phyloP scores from a whole-genome alignment of 139 green algal species.

The Chlamydomonas sphaeroides region DNA sequence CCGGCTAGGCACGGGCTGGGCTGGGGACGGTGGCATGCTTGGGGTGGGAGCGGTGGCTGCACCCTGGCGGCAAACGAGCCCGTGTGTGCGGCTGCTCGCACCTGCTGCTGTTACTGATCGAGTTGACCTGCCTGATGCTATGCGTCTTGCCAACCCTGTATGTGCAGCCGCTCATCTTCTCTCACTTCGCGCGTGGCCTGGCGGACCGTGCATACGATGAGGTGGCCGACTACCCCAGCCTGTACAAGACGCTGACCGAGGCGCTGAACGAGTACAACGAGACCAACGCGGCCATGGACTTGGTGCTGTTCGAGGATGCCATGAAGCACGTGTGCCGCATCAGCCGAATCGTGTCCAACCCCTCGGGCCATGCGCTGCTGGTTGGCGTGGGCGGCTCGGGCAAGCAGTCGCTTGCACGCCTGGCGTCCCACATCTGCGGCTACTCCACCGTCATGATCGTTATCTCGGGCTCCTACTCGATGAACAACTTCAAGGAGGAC shows the following conservation, averaged over 20 bases:
- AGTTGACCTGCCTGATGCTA: too few relatives aligned
- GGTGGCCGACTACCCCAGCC: slow-evolving; percentile 66
- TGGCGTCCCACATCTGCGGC: slow-evolving; percentile 86
- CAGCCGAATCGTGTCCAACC: slow-evolving; percentile 83
- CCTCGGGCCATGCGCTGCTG: slow-evolving; percentile 87
- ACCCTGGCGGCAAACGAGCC: too few relatives aligned
- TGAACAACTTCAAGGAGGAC: slow-evolving; percentile 90
- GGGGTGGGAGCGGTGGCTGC: too few relatives aligned
- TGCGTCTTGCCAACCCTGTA: too few relatives aligned
- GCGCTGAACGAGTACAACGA: slow-evolving; percentile 91
- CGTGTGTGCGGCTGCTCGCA: too few relatives aligned
- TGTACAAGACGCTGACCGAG: slow-evolving; percentile 85
- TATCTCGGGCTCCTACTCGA: slow-evolving; percentile 84
- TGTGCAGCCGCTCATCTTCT: slow-evolving; percentile 95
- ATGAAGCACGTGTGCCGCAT: slow-evolving; percentile 93
- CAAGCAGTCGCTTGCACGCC: slow-evolving; percentile 84
- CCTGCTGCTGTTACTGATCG: too few relatives aligned
- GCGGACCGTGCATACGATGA: slow-evolving; percentile 81
- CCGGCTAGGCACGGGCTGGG: too few relatives aligned
- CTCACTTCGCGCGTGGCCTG: slow-evolving; percentile 84
- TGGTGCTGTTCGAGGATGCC: slow-evolving; percentile 93
- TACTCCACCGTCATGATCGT: slow-evolving; percentile 82
- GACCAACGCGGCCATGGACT: slow-evolving; percentile 90
- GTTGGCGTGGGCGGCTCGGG: slow-evolving; percentile 89
- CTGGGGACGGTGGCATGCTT: too few relatives aligned